A percentile compares a stretch with the other conserved stretches of the same genome.
These are phyloP conservation scores for Exophiala oligosperma DNA, from an alignment of 2,329 filamentous ascomycete genomes.

Conservation along the genomic window DNA sequence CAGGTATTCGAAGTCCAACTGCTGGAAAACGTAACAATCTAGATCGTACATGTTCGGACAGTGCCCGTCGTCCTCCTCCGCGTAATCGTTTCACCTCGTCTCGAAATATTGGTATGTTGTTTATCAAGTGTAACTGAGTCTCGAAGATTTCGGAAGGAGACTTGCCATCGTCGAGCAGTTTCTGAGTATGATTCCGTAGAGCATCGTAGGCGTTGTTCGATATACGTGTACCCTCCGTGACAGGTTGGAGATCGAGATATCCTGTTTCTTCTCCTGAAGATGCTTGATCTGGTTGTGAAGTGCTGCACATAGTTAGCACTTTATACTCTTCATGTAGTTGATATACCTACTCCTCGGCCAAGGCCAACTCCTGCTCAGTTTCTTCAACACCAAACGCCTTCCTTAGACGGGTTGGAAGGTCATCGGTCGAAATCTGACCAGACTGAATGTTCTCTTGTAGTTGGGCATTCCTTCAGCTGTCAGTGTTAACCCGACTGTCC, in stretches of 20 bases:
- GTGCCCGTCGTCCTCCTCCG: background rate
- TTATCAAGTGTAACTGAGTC: conserved; percentile 15
- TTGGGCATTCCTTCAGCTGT: conserved; percentile 63
- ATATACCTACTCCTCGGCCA: conserved; percentile 8
- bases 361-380: background rate
- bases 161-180: conserved; percentile 19
- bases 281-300: background rate
- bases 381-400: conserved; percentile 40
- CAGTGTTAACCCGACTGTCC: background rate
- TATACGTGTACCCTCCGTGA: conserved; percentile 24
- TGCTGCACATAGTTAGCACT: conserved; percentile 1
- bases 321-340: background rate
- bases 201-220: conserved; percentile 30
- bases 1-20: conserved; percentile 19
- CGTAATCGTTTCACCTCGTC: conserved; percentile 20
- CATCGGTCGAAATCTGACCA: conserved; percentile 57
- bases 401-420: conserved; percentile 62
- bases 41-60: conserved; percentile 21
- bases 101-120: conserved; percentile 23
- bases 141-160: conserved; percentile 16
- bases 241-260: conserved; percentile 23
- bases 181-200: conserved; percentile 24
- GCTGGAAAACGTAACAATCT: conserved; percentile 22
- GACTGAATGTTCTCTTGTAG: conserved; percentile 73
- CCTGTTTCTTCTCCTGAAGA: conserved; percentile 2